Conservation (phyloP, 2,329 filamentous ascomycete species). For the Rhinocladiella similis region DNA sequence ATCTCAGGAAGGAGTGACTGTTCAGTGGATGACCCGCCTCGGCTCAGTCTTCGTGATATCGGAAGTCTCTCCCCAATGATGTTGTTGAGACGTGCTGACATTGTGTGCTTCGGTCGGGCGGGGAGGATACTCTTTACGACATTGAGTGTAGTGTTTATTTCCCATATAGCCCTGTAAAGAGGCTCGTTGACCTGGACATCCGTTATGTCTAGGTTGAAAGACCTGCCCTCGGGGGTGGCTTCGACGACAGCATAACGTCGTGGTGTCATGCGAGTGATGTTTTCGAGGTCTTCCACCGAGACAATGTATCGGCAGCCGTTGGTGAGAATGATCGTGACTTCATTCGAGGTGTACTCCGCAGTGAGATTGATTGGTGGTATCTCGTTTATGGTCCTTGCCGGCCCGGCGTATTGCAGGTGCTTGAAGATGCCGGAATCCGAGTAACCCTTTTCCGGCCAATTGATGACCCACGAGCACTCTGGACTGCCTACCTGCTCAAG, state of each 20-base stretch:
- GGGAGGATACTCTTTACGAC: conserved; percentile 24
- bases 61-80: not conserved
- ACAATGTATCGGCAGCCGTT: conserved; percentile 29
- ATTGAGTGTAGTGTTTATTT: conserved; percentile 27
- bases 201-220: conserved; percentile 27
- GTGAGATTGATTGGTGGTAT: conserved; percentile 30
- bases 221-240: conserved; percentile 14
- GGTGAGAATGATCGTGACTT: conserved; percentile 27
- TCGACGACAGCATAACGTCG: conserved; percentile 27
- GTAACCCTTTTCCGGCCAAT: conserved; percentile 32
- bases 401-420: conserved; percentile 30
- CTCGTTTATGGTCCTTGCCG: conserved; percentile 28
- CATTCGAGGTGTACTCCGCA: conserved; percentile 12
- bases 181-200: conserved; percentile 27
- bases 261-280: conserved; percentile 26
- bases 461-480: conserved; percentile 29
- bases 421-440: conserved; percentile 29
- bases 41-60: not conserved
- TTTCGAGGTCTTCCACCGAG: conserved; percentile 26
- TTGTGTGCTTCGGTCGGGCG: conserved; percentile 1
- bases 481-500: conserved; percentile 25
- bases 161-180: conserved; percentile 25
- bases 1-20: conserved; percentile 23
- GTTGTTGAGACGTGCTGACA: not conserved
- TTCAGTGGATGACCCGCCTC: conserved; percentile 7